Conservation (phyloP, 306 rosid species). For the Carpinus viminea region DNA sequence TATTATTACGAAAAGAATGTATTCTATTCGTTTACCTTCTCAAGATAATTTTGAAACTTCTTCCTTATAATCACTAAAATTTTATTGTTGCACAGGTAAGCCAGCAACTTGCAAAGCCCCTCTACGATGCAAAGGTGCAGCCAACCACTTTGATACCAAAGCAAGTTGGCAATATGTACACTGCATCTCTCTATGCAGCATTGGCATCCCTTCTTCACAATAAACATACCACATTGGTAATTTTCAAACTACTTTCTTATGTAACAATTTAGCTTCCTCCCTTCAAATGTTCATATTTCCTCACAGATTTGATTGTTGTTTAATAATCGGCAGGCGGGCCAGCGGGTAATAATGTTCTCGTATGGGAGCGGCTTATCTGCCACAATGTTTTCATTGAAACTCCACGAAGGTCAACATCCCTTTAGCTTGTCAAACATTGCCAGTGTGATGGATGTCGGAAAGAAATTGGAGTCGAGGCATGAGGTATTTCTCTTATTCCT, state of each 20-base stretch:
- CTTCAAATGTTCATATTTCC: constrained; percentile 15
- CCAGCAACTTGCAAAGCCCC: constrained; percentile 88
- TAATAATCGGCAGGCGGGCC: constrained; percentile 59
- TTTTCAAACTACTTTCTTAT: constrained; percentile 20
- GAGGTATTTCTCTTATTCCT: constrained; percentile 60
- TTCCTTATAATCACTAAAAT: constrained; percentile 18
- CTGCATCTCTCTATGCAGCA: constrained; percentile 99
- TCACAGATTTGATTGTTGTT: constrained; percentile 25
- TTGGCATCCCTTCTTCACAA: constrained; percentile 88
- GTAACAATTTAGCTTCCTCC: constrained; percentile 11
- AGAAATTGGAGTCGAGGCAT: constrained; percentile 84
- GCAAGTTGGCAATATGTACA: constrained; percentile 98
- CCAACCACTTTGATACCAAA: constrained; percentile 91
- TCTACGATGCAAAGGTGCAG: constrained; percentile 81
- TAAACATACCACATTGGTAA: constrained; percentile 71
- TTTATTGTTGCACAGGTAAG: constrained; percentile 53
- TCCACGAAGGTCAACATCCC: constrained; percentile 57
- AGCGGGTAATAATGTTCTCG: constrained; percentile 81
- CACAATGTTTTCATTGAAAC: constrained; percentile 82
- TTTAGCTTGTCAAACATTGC: constrained; percentile 90
- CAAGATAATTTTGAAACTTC: background rate
- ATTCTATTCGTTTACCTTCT: background rate
- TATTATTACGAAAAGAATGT: constrained; percentile 1
- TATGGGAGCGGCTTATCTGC: constrained; percentile 94
- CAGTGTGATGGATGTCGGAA: constrained; percentile 63